A percentile compares a stretch with the other conserved stretches of the same genome.
These are phyloP conservation scores for Coccomyxa subellipsoidea DNA, from an alignment of 163 green algal species.

Conservation along the genomic window DNA sequence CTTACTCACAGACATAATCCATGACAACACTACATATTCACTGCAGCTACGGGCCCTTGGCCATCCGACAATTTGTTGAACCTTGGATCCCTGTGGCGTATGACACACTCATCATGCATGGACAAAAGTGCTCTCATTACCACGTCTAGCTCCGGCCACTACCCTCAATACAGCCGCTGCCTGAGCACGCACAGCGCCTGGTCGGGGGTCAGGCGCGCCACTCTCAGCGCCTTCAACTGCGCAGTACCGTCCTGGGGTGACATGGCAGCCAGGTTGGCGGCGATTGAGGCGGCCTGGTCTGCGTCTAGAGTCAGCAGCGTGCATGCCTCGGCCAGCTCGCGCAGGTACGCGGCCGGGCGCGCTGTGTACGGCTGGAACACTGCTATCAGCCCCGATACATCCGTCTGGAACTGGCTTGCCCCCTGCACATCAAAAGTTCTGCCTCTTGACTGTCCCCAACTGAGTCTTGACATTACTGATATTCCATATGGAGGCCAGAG, in stretches of 20 bases:
- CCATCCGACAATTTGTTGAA: no score
- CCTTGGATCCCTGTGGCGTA: no score
- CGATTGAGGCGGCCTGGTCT: slow-evolving; percentile 22
- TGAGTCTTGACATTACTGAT: no score
- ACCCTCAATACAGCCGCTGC: neutral
- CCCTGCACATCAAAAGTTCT: slow-evolving; percentile 25
- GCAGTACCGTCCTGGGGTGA: neutral
- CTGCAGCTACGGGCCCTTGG: no score
- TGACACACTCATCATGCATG: no score
- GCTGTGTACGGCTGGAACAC: slow-evolving; percentile 56
- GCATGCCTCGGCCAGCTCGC: slow-evolving; percentile 43
- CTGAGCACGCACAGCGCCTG: slow-evolving; percentile 11
- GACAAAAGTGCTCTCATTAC: no score
- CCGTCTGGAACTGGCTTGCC: slow-evolving; percentile 30
- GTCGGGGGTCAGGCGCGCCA: slow-evolving; percentile 2
- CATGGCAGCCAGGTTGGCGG: neutral
- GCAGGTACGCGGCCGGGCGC: slow-evolving; percentile 60
- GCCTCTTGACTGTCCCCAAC: neutral
- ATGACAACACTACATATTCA: no score
- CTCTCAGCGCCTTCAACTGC: neutral
- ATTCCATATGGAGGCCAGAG: no score
- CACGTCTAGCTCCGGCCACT: neutral
- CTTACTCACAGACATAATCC: no score
- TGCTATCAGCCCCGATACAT: slow-evolving; percentile 38
- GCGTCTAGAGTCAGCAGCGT: slow-evolving; percentile 35